Evolutionary conservation across 768 basidiomycete species (phyloP).

Genomic region (Collybia mongolica): DNA sequence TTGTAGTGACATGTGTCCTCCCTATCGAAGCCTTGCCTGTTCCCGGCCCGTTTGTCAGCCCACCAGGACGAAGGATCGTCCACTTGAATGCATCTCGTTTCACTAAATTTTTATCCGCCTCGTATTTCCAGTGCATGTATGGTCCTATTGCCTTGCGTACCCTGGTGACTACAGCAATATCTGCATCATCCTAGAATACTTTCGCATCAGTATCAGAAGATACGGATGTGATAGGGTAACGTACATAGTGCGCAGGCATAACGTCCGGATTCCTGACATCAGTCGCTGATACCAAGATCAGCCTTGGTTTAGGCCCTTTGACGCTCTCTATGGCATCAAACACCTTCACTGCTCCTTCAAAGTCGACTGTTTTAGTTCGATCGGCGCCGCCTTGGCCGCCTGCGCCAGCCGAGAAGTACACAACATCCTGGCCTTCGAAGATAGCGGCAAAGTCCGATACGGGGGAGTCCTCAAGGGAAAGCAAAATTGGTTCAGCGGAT

Average conservation of each 20-base stretch:
- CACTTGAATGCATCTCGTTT: slow-evolving; percentile 57
- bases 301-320: slow-evolving; percentile 43
- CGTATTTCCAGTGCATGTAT: slow-evolving; percentile 50
- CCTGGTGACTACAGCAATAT: slow-evolving; percentile 38
- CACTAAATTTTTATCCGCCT: slow-evolving; percentile 46
- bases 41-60: slow-evolving; percentile 47
- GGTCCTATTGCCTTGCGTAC: slow-evolving; percentile 42
- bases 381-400: slow-evolving; percentile 59
- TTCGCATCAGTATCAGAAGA: background rate
- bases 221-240: slow-evolving; percentile 14
- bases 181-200: slow-evolving; percentile 38
- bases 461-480: slow-evolving; percentile 56
- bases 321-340: slow-evolving; percentile 65
- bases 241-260: slow-evolving; percentile 51
- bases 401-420: slow-evolving; percentile 51
- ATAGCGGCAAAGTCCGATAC: slow-evolving; percentile 41
- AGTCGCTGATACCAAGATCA: slow-evolving; percentile 59
- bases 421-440: slow-evolving; percentile 41
- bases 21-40: slow-evolving; percentile 54
- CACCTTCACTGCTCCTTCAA: slow-evolving; percentile 65
- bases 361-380: slow-evolving; percentile 55
- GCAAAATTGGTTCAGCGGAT: slow-evolving; percentile 44
- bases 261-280: slow-evolving; percentile 52
- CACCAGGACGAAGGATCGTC: slow-evolving; percentile 69
- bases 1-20: slow-evolving; percentile 43